Evolutionary conservation across 1,284 basidiomycete species (phyloP).

Genomic region (Inonotus hispidus): DNA sequence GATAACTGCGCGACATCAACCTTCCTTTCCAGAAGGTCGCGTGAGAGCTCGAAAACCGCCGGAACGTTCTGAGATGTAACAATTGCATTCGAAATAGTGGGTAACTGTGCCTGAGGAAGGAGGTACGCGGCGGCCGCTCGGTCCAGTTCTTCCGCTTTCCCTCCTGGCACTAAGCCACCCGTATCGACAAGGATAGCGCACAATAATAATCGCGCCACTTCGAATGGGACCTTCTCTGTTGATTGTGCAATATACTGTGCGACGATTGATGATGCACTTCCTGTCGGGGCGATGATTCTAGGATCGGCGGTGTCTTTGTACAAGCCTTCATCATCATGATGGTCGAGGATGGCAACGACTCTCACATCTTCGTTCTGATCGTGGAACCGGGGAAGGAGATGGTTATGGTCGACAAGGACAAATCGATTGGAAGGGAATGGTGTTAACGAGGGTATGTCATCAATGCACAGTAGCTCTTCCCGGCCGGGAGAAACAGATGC

Average conservation of each 20-base stretch:
- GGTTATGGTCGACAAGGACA: slow-evolving; percentile 89
- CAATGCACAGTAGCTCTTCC: slow-evolving; percentile 50
- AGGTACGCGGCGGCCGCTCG: slow-evolving; percentile 57
- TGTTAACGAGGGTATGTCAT: slow-evolving; percentile 43
- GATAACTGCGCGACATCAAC: slow-evolving; percentile 61
- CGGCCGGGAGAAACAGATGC: slow-evolving; percentile 45
- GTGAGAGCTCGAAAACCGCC: slow-evolving; percentile 44
- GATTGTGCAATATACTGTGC: slow-evolving; percentile 41
- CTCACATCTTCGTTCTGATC: slow-evolving; percentile 34
- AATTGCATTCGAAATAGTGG: neutral
- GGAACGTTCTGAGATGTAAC: slow-evolving; percentile 26
- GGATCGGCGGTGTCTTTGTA: slow-evolving; percentile 61
- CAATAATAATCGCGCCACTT: slow-evolving; percentile 76
- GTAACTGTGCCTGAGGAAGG: slow-evolving; percentile 39
- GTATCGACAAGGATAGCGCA: slow-evolving; percentile 83
- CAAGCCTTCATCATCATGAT: slow-evolving; percentile 82
- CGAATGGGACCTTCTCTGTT: slow-evolving; percentile 37
- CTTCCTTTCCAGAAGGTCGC: slow-evolving; percentile 58
- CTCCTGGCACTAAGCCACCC: slow-evolving; percentile 64
- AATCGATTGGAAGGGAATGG: slow-evolving; percentile 60
- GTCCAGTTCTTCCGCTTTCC: slow-evolving; percentile 70
- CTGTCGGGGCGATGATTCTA: slow-evolving; percentile 62
- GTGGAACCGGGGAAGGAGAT: slow-evolving; percentile 51
- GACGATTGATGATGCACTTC: slow-evolving; percentile 80
- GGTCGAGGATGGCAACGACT: slow-evolving; percentile 85